Conservation (phyloP, 1,284 basidiomycete species). For the Pseudozyma sp. region DNA sequence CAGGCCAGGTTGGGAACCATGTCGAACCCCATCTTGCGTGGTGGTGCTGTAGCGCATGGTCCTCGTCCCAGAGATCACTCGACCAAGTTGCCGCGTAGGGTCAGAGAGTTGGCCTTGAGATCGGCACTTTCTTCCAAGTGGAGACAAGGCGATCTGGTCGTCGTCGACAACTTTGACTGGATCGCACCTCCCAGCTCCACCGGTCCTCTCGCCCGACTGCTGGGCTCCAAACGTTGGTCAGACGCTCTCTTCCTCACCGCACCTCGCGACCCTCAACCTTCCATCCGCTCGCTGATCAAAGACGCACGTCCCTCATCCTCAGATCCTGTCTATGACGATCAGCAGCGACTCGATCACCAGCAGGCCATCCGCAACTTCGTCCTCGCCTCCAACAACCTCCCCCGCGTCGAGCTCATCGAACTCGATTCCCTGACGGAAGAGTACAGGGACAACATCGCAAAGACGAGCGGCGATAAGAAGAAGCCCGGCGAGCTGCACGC, state of each 20-base stretch:
- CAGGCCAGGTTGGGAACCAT: constrained; percentile 88
- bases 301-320: constrained; percentile 52
- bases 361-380: constrained; percentile 57
- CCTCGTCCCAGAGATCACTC: constrained; percentile 90
- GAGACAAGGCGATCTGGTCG: constrained; percentile 78
- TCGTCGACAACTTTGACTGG: constrained; percentile 75
- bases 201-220: constrained; percentile 51
- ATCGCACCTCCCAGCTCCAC: constrained; percentile 61
- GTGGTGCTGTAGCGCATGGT: constrained; percentile 91
- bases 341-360: constrained; percentile 54
- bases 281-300: constrained; percentile 27
- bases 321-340: constrained; percentile 58
- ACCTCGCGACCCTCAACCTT: constrained; percentile 55
- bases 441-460: constrained; percentile 41
- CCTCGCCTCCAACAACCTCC: constrained; percentile 59
- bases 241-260: constrained; percentile 66
- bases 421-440: constrained; percentile 61
- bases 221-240: constrained; percentile 59
- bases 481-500: constrained; percentile 67
- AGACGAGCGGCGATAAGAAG: constrained; percentile 61
- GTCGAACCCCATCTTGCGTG: constrained; percentile 87
- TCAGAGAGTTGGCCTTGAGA: constrained; percentile 90
- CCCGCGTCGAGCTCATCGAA: constrained; percentile 57
- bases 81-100: constrained; percentile 88
- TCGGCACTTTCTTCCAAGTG: constrained; percentile 86